A percentile compares a stretch with the other conserved stretches of the same genome.
These are phyloP conservation scores for Sclerotinia trifoliorum DNA, from an alignment of 2,329 filamentous ascomycete genomes.

Conservation along the genomic window DNA sequence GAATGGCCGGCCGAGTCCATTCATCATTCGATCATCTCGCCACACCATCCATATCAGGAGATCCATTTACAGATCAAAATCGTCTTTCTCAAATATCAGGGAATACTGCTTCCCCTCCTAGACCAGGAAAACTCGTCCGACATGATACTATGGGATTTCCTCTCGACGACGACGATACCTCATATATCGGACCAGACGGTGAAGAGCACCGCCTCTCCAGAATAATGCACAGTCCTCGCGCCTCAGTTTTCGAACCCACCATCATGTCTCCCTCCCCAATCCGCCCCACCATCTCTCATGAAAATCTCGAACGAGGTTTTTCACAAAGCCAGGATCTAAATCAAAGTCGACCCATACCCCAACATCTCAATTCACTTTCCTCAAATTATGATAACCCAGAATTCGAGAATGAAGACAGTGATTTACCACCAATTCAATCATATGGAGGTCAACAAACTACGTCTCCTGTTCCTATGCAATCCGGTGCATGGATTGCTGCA, in stretches of 20 bases:
- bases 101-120: not conserved
- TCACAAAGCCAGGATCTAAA: not conserved
- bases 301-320: conserved; percentile 8
- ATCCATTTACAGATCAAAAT: conserved; percentile 18
- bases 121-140: not conserved
- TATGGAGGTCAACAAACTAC: not conserved
- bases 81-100: conserved; percentile 6
- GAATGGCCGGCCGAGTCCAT: conserved; percentile 1
- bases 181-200: conserved; percentile 17
- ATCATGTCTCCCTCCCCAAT: conserved; percentile 8
- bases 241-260: conserved; percentile 11
- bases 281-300: conserved; percentile 8
- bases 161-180: conserved; percentile 24
- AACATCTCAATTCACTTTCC: conserved; percentile 2
- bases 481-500: conserved; percentile 7
- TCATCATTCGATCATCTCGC: conserved; percentile 10
- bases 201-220: conserved; percentile 2
- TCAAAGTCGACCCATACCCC: not conserved
- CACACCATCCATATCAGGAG: conserved; percentile 14
- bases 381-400: conserved; percentile 6
- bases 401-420: not conserved
- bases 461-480: not conserved
- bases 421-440: not conserved
- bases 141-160: conserved; percentile 35
- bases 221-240: conserved; percentile 8